These are phyloP conservation scores for Fusarium sp. DNA, from an alignment of 2,329 filamentous ascomycete genomes.

Conservation along the genomic window DNA sequence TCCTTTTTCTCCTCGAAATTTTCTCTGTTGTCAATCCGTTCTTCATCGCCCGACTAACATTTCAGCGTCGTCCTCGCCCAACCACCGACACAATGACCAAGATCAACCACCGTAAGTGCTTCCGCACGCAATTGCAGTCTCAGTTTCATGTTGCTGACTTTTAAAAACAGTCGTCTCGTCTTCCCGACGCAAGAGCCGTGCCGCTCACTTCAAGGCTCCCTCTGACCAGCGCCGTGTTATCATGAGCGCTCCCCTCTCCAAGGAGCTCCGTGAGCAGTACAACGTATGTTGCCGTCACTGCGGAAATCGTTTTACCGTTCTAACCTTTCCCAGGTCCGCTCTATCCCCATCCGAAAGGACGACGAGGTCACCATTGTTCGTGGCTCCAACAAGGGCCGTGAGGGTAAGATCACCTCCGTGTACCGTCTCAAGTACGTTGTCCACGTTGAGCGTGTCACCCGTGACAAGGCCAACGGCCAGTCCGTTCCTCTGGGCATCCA, in stretches of 20 bases:
- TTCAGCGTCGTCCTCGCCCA: conserved; percentile 43
- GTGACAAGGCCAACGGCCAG: conserved; percentile 98
- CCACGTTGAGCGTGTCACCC: conserved; percentile 95
- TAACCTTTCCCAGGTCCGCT: conserved; percentile 75
- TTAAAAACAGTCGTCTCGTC: conserved; percentile 67
- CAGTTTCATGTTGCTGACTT: neutral
- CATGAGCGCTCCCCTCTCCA: conserved; percentile 95
- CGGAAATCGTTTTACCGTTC: neutral
- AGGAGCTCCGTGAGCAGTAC: conserved; percentile 99
- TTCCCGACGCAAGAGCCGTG: conserved; percentile 98
- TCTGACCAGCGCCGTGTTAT: conserved; percentile 94
- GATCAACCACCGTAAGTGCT: conserved; percentile 68
- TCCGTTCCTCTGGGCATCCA: conserved; percentile 93
- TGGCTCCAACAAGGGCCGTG: conserved; percentile 94
- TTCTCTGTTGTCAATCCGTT: conserved; percentile 34
- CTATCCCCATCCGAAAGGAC: conserved; percentile 97
- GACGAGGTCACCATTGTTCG: conserved; percentile 94
- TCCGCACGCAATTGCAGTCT: neutral
- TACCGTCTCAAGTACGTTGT: conserved; percentile 99
- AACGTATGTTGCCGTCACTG: conserved; percentile 71
- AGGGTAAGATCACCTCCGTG: conserved; percentile 97
- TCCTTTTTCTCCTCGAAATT: conserved; percentile 26
- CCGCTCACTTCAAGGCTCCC: conserved; percentile 96
- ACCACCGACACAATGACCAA: conserved; percentile 72
- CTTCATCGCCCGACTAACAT: conserved; percentile 47